Percentiles rank a stretch among this genome's conserved stretches.
Conservation (phyloP, 306 rosid species). For the Dalbergia cultrata region DNA sequence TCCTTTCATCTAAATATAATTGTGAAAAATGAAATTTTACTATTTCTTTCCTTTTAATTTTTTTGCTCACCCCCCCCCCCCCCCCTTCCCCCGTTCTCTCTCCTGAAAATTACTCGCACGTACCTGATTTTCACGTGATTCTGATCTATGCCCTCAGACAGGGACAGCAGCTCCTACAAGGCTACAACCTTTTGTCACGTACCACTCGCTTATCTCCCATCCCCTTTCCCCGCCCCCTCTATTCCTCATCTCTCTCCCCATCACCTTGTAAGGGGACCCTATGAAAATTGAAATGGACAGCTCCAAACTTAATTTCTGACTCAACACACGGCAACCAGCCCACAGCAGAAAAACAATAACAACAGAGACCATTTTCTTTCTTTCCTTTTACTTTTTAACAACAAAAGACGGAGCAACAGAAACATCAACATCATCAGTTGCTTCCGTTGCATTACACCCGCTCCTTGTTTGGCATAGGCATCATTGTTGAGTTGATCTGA, state of each 20-base stretch:
- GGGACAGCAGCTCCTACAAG: conserved; percentile 49
- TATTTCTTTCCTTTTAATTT: too few relatives aligned
- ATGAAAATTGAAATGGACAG: background rate
- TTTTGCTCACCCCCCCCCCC: too few relatives aligned
- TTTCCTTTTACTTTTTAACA: background rate
- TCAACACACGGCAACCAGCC: background rate
- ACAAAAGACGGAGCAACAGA: background rate
- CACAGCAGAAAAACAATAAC: background rate
- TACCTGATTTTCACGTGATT: conserved; percentile 68
- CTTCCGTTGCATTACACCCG: background rate
- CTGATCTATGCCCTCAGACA: conserved; percentile 56
- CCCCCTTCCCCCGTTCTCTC: background rate
- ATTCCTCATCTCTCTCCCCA: background rate
- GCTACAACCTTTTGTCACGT: conserved; percentile 62
- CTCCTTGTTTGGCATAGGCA: background rate
- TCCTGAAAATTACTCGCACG: background rate
- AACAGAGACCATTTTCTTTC: background rate
- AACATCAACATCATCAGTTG: background rate
- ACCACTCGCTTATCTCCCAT: conserved; percentile 35
- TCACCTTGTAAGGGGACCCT: background rate
- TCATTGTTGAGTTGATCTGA: background rate
- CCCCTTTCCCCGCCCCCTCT: background rate
- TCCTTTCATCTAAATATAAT: too few relatives aligned
- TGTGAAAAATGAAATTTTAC: too few relatives aligned
- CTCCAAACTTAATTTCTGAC: background rate